phyloP scores from a whole-genome alignment of 2,329 filamentous ascomycete species.

The Verticillium tricorpus region DNA sequence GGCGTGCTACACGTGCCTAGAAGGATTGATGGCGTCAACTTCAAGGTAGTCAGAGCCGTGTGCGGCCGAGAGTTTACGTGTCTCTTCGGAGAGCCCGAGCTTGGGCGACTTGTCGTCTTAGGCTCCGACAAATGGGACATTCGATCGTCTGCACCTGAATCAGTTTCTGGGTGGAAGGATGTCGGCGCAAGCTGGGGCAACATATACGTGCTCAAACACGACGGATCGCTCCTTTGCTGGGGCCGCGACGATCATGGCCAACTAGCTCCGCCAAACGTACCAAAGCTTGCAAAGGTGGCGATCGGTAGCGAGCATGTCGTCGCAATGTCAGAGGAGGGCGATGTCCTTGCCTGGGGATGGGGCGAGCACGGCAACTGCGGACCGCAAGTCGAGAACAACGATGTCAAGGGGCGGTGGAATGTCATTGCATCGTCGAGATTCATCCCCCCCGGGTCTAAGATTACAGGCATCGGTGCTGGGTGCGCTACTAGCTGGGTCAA shows the following conservation, averaged over 20 bases:
- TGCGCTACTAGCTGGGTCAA: constrained; percentile 86
- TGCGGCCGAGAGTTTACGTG: constrained; percentile 87
- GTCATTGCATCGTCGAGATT: constrained; percentile 56
- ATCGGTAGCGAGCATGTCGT: constrained; percentile 89
- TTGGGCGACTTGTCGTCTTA: constrained; percentile 61
- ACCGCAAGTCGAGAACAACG: constrained; percentile 54
- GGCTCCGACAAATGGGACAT: constrained; percentile 74
- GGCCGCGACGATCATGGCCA: constrained; percentile 85
- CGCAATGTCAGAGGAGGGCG: constrained; percentile 58
- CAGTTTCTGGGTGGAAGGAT: constrained; percentile 56
- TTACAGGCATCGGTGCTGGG: constrained; percentile 69
- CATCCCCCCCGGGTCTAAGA: constrained; percentile 44
- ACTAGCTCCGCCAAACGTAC: constrained; percentile 60
- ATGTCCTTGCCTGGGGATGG: constrained; percentile 89
- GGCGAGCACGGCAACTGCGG: constrained; percentile 98
- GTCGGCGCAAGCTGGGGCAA: constrained; percentile 80
- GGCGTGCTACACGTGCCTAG: constrained; percentile 54
- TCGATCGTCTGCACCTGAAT: constrained; percentile 49
- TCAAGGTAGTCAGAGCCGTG: constrained; percentile 61
- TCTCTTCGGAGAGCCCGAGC: constrained; percentile 50
- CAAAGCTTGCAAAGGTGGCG: constrained; percentile 58
- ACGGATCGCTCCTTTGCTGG: constrained; percentile 65
- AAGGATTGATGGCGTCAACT: constrained; percentile 53
- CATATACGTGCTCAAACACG: constrained; percentile 62
- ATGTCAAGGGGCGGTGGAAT: constrained; percentile 68